A percentile compares a stretch with the other conserved stretches of the same genome.
These are phyloP conservation scores for Hordeum marinum DNA, from an alignment of 176 grass and related monocot species.

Conservation along the genomic window DNA sequence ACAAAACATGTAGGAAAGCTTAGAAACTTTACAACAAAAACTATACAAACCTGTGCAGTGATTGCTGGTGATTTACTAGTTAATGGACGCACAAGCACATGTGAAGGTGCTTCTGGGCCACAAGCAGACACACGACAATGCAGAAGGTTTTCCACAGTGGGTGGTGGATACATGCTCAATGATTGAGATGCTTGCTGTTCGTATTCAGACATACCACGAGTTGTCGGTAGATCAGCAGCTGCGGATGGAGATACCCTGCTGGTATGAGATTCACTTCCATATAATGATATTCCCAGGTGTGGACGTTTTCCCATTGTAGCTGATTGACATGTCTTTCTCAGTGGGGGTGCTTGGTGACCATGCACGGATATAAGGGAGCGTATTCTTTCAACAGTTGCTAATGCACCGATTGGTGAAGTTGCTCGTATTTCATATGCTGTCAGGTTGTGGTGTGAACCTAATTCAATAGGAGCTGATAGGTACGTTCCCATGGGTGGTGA, in stretches of 20 bases:
- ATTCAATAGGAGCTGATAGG: slow-evolving; percentile 11
- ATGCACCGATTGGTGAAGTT: slow-evolving; percentile 3
- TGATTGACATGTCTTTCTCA: slow-evolving; percentile 27
- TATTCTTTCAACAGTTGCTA: slow-evolving; percentile 30
- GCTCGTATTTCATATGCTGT: slow-evolving; percentile 8
- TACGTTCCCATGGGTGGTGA: slow-evolving; percentile 28
- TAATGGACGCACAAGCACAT: neutral
- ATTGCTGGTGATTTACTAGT: slow-evolving; percentile 4
- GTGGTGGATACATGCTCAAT: slow-evolving; percentile 20
- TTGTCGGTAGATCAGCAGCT: slow-evolving; percentile 25
- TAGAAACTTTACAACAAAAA: neutral
- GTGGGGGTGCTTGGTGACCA: slow-evolving; percentile 25
- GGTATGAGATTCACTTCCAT: slow-evolving; percentile 26
- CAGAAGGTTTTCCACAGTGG: slow-evolving; percentile 39
- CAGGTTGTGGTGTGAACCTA: neutral
- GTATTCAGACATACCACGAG: slow-evolving; percentile 5
- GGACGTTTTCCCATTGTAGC: slow-evolving; percentile 15
- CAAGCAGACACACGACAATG: slow-evolving; percentile 35
- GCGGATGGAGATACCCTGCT: neutral
- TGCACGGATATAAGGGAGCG: slow-evolving; percentile 43
- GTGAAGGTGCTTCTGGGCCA: slow-evolving; percentile 4
- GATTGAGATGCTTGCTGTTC: slow-evolving; percentile 25
- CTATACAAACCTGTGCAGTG: slow-evolving; percentile 30
- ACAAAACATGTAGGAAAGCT: slow-evolving; percentile 1
- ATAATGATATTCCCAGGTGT: neutral